phyloP scores from a whole-genome alignment of 2,329 filamentous ascomycete species.

The Sarocladium oryzae region DNA sequence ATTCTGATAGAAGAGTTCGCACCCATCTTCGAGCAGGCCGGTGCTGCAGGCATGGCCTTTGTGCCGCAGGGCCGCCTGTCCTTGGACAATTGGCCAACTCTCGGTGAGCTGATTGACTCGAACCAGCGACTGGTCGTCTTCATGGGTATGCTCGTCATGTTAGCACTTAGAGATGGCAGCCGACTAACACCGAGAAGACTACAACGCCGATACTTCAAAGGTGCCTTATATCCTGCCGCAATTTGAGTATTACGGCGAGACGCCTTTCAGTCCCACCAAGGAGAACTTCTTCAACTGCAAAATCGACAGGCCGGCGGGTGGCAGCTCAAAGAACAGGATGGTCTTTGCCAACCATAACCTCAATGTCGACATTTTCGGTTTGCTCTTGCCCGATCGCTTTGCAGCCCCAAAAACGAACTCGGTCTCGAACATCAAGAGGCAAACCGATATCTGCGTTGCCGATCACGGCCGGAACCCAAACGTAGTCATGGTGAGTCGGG shows the following conservation, averaged over 20 bases:
- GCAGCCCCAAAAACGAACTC: conserved; percentile 29
- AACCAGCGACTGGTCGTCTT: conserved; percentile 60
- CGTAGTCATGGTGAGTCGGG: conserved; percentile 21
- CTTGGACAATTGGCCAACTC: conserved; percentile 55
- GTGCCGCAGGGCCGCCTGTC: conserved; percentile 31
- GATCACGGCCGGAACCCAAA: conserved; percentile 19
- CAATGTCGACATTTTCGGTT: conserved; percentile 17
- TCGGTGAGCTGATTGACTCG: conserved; percentile 54
- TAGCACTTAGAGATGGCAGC: not conserved
- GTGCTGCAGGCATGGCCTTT: conserved; percentile 52
- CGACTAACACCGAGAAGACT: conserved; percentile 42
- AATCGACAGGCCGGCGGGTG: conserved; percentile 48
- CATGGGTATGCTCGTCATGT: conserved; percentile 39
- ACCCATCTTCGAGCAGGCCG: conserved; percentile 42
- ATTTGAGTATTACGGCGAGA: conserved; percentile 61
- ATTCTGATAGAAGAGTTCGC: conserved; percentile 46
- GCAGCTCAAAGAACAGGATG: conserved; percentile 19
- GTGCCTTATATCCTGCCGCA: conserved; percentile 54
- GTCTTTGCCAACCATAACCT: conserved; percentile 19
- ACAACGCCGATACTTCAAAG: conserved; percentile 33
- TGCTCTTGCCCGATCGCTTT: conserved; percentile 28
- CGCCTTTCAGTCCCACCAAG: conserved; percentile 53
- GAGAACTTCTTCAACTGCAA: conserved; percentile 53
- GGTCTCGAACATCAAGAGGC: conserved; percentile 19
- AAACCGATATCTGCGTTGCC: conserved; percentile 19